Percentiles rank a stretch among this genome's conserved stretches.
phyloP scores from a whole-genome alignment of 768 basidiomycete species.

The Suillus occidentalis region DNA sequence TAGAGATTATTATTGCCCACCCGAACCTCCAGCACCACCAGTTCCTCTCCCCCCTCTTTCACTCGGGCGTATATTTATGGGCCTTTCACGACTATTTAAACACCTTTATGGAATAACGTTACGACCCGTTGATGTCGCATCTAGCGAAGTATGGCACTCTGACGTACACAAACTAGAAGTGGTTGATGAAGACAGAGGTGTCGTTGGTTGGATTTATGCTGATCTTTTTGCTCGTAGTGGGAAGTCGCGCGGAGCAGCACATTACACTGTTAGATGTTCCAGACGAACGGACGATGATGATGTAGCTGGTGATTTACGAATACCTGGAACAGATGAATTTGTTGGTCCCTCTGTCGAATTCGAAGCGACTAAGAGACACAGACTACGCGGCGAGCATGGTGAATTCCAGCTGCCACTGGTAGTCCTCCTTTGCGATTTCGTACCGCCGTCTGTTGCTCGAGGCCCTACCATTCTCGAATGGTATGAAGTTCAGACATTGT shows the following conservation, averaged over 20 bases:
- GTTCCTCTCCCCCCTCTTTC: conserved; percentile 74
- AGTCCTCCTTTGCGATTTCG: conserved; percentile 88
- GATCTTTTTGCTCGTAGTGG: conserved; percentile 85
- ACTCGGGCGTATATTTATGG: conserved; percentile 89
- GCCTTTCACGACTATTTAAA: conserved; percentile 84
- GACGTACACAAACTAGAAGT: conserved; percentile 93
- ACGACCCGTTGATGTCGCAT: conserved; percentile 62
- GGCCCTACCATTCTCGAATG: conserved; percentile 80
- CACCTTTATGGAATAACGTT: conserved; percentile 85
- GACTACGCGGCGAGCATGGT: conserved; percentile 61
- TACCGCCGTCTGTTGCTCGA: conserved; percentile 53
- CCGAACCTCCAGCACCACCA: conserved; percentile 73
- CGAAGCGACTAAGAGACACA: conserved; percentile 60
- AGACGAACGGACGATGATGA: conserved; percentile 92
- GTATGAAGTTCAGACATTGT: conserved; percentile 92
- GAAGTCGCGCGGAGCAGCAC: conserved; percentile 90
- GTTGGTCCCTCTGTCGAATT: conserved; percentile 58
- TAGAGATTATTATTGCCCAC: conserved; percentile 88
- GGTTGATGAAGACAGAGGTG: conserved; percentile 81
- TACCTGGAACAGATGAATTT: conserved; percentile 38
- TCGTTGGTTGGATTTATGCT: conserved; percentile 93
- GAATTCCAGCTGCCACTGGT: conserved; percentile 88
- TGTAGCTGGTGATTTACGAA: conserved; percentile 56
- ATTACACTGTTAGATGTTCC: conserved; percentile 97
- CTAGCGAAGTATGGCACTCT: conserved; percentile 87